Evolutionary conservation across 2,329 filamentous ascomycete genomes (phyloP).

Genomic region (Sarocladium brachiariae): DNA sequence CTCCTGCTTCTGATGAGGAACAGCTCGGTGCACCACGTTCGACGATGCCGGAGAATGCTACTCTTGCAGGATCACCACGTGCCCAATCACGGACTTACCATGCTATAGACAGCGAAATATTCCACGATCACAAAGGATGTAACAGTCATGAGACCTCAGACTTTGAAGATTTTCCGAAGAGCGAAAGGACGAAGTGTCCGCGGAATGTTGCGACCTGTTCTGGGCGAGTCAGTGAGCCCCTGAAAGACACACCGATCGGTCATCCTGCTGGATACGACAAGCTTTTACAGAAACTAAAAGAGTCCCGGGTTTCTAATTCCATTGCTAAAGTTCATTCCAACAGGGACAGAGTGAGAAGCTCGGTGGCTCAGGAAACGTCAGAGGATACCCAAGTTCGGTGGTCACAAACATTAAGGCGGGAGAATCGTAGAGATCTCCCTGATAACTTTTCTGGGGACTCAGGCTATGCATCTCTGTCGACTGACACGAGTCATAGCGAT

Average conservation of each 20-base stretch:
- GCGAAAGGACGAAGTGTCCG: too few species aligned
- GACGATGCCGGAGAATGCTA: too few species aligned
- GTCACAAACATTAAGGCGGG: not conserved
- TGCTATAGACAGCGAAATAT: not conserved
- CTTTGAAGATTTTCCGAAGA: too few species aligned
- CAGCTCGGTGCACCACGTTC: too few species aligned
- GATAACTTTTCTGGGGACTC: slow-evolving; percentile 5
- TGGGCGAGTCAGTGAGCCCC: not conserved
- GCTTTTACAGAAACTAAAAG: not conserved
- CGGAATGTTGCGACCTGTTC: not conserved
- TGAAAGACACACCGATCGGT: not conserved
- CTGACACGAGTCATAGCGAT: not conserved
- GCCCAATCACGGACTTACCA: too few species aligned
- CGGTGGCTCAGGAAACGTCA: not conserved
- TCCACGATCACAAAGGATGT: too few species aligned
- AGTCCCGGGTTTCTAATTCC: not conserved
- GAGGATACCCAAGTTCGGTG: slow-evolving; percentile 1
- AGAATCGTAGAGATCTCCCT: not conserved
- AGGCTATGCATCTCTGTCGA: slow-evolving; percentile 7
- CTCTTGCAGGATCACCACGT: too few species aligned
- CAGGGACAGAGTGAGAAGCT: not conserved
- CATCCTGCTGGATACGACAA: not conserved
- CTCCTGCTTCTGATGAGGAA: too few species aligned
- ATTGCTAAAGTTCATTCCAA: not conserved
- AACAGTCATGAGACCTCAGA: too few species aligned